Evolutionary conservation across 345 rosid genomes (phyloP), one percentile per base, ranked within the genome.

Genomic region (Pugionium dolabratum): DNA sequence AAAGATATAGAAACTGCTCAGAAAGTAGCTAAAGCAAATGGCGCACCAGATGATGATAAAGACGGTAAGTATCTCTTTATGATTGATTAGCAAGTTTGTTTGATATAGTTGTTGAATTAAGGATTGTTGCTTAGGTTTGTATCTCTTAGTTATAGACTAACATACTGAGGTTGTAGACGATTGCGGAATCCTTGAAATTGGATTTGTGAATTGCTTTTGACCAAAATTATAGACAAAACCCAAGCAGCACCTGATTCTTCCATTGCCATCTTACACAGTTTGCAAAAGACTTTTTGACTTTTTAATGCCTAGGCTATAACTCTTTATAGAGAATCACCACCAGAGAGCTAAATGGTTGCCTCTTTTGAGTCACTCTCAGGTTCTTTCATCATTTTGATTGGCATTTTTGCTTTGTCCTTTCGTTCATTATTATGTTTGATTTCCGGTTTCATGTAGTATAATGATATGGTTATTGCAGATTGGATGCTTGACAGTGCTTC

Each of bases 401-500:
- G 18, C 51, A 43, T 61, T 43, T 52, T 59, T 28, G 44, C 40
- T 44, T 53, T 2, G 61, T 29, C 11, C 11, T 18, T 57, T 67
- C 46, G 30, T 58, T 79, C 42, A 1, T 52, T 30, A 0, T 3
- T 59, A 30, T 36, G 53, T 39, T 32, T 60, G 4, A 6, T 46
- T 26, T 61, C 18, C 18, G n/a, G 73, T 29, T 72, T 75, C 60
- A 70, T 83, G 67, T 53, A 31, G 4, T 18, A 18, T 72, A n/a
- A 36, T 51, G 10, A 28, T 44, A 54, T 6, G 63, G 9, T 44
- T 64, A 69, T 84, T 74, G 71, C 90, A 88, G 99, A 76, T 37
- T 90, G 99, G 97, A 79, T 70, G 35, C 76, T 75, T 59, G 92
- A 94, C 68, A 75, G 76, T 59, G 74, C 82, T 64, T 86, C 89